A percentile compares a stretch with the other conserved stretches of the same genome.
Evolutionary conservation across 345 rosid genomes (phyloP).

Genomic region (Pistacia atlantica): DNA sequence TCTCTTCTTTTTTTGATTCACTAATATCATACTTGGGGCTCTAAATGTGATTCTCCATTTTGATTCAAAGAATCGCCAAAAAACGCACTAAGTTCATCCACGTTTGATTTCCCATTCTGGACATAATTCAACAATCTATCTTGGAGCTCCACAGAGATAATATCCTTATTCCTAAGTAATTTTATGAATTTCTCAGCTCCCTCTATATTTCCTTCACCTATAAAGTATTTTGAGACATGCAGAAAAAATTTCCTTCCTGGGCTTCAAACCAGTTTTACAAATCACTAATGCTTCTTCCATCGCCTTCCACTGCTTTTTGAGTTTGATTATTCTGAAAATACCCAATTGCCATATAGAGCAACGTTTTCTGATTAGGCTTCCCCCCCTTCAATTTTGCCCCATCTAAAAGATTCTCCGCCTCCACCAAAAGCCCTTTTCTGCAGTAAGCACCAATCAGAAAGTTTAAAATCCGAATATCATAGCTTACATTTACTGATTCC

Average conservation of each 20-base stretch:
- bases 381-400: constrained; percentile 24
- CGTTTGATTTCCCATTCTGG: neutral
- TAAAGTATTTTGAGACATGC: constrained; percentile 32
- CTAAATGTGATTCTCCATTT: constrained; percentile 1
- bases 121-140: constrained; percentile 24
- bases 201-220: constrained; percentile 22
- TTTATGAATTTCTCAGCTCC: constrained; percentile 27
- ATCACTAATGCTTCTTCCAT: constrained; percentile 33
- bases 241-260: constrained; percentile 18
- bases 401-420: constrained; percentile 29
- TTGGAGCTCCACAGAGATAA: constrained; percentile 22
- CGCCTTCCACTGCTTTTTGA: constrained; percentile 29
- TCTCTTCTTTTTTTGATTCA: too few species aligned
- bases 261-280: constrained; percentile 19
- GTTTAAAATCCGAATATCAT: constrained; percentile 34
- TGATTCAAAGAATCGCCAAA: neutral
- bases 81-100: neutral
- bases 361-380: constrained; percentile 24
- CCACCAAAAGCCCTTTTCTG: constrained; percentile 33
- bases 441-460: constrained; percentile 31
- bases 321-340: constrained; percentile 23
- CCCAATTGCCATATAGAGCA: constrained; percentile 32
- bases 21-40: neutral
- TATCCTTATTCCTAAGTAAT: constrained; percentile 18
- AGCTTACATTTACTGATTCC: constrained; percentile 21